Percentiles rank a stretch among this genome's conserved stretches.
phyloP scores from a whole-genome alignment of 768 basidiomycete species.

The Mycena polygramma region DNA sequence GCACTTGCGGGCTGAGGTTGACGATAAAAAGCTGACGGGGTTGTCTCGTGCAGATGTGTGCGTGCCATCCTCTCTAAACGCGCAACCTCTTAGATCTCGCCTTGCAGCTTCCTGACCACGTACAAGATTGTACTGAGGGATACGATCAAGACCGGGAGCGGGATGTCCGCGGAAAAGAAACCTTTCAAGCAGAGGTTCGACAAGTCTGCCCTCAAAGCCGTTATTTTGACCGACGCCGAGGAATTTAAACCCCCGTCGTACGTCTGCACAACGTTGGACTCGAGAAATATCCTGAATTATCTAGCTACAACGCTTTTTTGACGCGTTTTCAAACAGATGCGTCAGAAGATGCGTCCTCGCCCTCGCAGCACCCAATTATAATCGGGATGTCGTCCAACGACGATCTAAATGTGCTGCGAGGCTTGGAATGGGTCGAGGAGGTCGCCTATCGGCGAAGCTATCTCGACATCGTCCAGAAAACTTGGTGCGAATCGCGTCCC shows the following conservation, averaged over 20 bases:
- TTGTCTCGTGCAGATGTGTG: constrained; percentile 12
- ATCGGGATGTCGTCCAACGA: not conserved
- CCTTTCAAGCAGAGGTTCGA: not conserved
- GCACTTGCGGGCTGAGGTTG: not conserved
- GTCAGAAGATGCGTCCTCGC: not conserved
- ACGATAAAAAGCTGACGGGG: not conserved
- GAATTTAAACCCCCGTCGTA: not conserved
- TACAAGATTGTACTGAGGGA: not conserved
- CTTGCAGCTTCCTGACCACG: constrained; percentile 5
- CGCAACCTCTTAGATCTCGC: not conserved
- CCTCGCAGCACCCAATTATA: constrained; percentile 8
- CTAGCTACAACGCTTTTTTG: not conserved
- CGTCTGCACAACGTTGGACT: not conserved
- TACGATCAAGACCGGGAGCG: no score
- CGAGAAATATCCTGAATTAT: not conserved
- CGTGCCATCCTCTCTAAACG: not conserved
- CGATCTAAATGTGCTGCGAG: not conserved
- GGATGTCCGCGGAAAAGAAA: no score
- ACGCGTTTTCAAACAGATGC: not conserved
- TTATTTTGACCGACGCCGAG: constrained; percentile 11
- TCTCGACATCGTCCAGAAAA: constrained; percentile 9
- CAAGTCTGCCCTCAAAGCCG: constrained; percentile 15
- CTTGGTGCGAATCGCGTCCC: not conserved
- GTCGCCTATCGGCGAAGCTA: constrained; percentile 15
- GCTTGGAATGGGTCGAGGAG: not conserved